Base-by-base conservation (phyloP, 768 basidiomycete genomes). In the Boletellus ananiceps region DNA sequence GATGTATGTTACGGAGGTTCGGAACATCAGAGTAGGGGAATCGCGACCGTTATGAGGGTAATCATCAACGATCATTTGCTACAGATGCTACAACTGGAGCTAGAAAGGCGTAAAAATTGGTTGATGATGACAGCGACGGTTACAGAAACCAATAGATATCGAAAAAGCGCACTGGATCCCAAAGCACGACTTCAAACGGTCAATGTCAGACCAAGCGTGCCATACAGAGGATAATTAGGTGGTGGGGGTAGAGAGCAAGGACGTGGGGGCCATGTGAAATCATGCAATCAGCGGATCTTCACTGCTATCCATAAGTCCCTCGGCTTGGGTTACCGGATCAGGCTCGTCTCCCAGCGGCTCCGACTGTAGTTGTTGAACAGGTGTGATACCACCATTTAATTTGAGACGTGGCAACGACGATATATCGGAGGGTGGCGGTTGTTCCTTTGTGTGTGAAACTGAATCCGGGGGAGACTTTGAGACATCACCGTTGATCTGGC, bases 241-340 rank as follows among this genome's bases (percentile, higher is more conserved):
- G 38, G 31, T 15, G 48, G 35, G 16, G 2, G 47, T 35, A 35
- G 34, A 27, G 39, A 25, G 39, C n/a, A 43, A 23, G 34, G 40
- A 46, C 31, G 38, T 37, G 48, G 42, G 27, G 39, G 6, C 12
- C 57, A 32, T 34, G 23, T 12, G 21, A 49, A 27, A 27, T 62
- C 57, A 74, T 57, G 59, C 62, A 61, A 74, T 72, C 51, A 75
- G 57, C 39, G 82, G 81, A 63, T 79, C 78, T 69, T 86, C 84
- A 62, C 79, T 84, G 49, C 71, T 66, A 60, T 86, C 82, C 65
- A 82, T 68, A 33, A 86, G 71, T n/a, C 82, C 83, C 59, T 88
- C 85, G 27, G 69, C 76, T 60, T 75, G 72, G n/a, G 77, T 70
- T 11, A 74, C 77, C 5, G 79, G 71, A 51, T 76, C 71, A 25